A percentile compares a stretch with the other conserved stretches of the same genome.
Conservation (phyloP, 2,329 filamentous ascomycete genomes). For the Penicillium freii region DNA sequence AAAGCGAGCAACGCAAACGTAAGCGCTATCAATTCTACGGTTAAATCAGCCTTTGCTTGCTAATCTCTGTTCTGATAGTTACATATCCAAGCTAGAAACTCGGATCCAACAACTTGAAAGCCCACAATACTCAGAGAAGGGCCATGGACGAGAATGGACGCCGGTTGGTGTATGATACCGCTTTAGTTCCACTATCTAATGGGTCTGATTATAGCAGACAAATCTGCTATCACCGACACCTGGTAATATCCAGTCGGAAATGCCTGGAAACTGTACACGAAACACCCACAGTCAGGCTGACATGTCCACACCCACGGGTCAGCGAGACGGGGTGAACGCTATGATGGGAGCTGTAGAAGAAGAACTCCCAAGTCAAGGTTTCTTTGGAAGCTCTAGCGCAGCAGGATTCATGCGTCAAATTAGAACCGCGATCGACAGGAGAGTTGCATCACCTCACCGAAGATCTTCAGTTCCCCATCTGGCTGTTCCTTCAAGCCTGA, state of each 20-base stretch:
- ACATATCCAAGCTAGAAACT: constrained; percentile 29
- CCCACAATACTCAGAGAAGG: constrained; percentile 5
- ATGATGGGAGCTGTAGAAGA: constrained; percentile 50
- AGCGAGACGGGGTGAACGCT: constrained; percentile 41
- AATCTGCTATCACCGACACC: constrained; percentile 6
- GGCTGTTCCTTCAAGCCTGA: constrained; percentile 17
- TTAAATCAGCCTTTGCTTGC: not conserved
- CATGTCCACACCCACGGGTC: not conserved
- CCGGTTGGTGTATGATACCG: constrained; percentile 7
- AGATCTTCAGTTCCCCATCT: constrained; percentile 17
- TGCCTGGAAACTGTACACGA: not conserved
- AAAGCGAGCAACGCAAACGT: constrained; percentile 27
- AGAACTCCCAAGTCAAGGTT: constrained; percentile 42
- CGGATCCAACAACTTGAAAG: constrained; percentile 29
- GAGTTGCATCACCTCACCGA: constrained; percentile 23
- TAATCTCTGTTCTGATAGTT: constrained; percentile 14
- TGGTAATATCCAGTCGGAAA: not conserved
- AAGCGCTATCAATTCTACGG: not conserved
- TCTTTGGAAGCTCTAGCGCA: constrained; percentile 50
- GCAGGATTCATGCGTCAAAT: constrained; percentile 51
- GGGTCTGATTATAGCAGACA: not conserved
- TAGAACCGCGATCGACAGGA: constrained; percentile 44
- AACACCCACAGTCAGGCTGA: not conserved
- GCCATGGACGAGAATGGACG: constrained; percentile 3
- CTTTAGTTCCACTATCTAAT: not conserved